Conservation (phyloP, 108 stramenopile genomes). For the Mediolabrus comicus region DNA sequence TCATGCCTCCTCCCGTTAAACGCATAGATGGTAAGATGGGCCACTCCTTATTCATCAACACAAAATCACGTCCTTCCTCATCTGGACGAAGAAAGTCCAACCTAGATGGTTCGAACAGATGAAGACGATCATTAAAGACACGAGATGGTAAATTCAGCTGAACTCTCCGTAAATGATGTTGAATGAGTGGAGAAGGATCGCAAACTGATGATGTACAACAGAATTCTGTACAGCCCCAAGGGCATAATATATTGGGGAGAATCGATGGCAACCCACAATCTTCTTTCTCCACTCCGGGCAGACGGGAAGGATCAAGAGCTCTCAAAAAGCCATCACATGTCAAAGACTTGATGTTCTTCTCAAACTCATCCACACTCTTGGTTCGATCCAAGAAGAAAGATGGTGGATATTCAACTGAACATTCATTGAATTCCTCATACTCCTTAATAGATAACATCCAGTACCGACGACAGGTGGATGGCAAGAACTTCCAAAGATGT, state of each 20-base stretch:
- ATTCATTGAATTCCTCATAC: neutral
- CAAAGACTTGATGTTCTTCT: too few relatives aligned
- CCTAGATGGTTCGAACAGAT: neutral
- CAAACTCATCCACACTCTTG: neutral
- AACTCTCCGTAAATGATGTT: neutral
- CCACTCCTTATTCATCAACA: conserved; percentile 2
- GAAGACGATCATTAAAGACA: neutral
- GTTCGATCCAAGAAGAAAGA: neutral
- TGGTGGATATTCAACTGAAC: neutral
- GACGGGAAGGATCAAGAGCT: too few relatives aligned
- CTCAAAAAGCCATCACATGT: too few relatives aligned
- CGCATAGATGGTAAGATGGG: neutral
- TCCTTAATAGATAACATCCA: neutral
- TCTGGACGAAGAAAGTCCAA: neutral
- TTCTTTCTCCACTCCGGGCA: too few relatives aligned
- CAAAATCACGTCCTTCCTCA: neutral
- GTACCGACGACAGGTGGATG: neutral
- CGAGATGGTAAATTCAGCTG: neutral
- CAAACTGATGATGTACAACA: neutral
- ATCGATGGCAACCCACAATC: neutral
- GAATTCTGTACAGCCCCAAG: conserved; percentile 27
- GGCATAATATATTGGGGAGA: conserved; percentile 14
- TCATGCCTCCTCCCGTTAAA: neutral
- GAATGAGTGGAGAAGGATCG: neutral
- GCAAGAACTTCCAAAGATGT: neutral